Base-by-base conservation (phyloP, 2,329 filamentous ascomycete species). In the Aplosporella prunicola region DNA sequence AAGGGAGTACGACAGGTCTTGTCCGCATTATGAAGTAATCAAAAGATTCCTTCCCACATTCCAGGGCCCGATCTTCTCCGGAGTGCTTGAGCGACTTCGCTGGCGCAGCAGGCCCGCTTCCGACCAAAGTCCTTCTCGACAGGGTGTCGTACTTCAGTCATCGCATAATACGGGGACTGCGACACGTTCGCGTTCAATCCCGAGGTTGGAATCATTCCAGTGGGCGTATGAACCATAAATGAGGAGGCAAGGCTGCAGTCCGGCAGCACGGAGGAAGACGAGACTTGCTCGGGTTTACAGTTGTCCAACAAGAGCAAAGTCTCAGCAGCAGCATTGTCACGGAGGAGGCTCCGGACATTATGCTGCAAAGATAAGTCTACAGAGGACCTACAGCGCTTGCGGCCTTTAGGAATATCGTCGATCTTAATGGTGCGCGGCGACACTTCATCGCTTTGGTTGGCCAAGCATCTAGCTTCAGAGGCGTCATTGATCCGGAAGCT, bases 61-160 rank as follows among this genome's bases (percentile, higher is more conserved):
- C 77, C 76, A 25, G 74, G 72, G 23, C 72, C 74, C 28, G 67
- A 66, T 68, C 57, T 31, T 60, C 71, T 42, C 66, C 68, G 60
- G 50, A 69, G 69, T 26, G 62, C 57, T 42, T 60, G 64, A 14
- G 65, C 63, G 38, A 68, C 73, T 55, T 80, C 76, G 10, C 72
- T 64, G 29, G 76, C 72, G 59, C 76, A 82, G 62, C 79, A 81
- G 24, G 80, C 67, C 48, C 79, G 72, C 63, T 83, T 83, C 44
- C 72, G 66, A 46, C 70, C 66, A 45, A 67, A 67, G 30, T 62
- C 58, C 38, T 59, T 62, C 43, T 67, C 61, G 20, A 70, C 50
- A 49, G 64, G 39, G 62, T 62, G 39, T 58, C 66, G 40, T 56
- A 56, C 42, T 50, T 57, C 67, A 56, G 47, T 55, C 40, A 47